Evolutionary conservation across 2,329 filamentous ascomycete genomes (phyloP).

Genomic region (Pyrenophora seminiperda): DNA sequence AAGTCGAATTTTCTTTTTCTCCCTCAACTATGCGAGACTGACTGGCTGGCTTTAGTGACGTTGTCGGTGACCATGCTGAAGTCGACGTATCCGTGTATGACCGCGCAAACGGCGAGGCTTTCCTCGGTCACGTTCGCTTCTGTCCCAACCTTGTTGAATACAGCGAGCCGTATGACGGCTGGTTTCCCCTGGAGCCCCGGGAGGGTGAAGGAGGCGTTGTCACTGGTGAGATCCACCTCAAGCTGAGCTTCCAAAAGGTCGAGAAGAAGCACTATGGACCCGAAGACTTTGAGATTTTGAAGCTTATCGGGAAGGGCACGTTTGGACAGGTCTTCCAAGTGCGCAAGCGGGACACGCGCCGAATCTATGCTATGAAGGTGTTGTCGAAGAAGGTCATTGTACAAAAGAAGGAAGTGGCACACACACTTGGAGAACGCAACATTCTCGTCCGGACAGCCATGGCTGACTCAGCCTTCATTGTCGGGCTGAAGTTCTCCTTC

Average conservation of each 20-base stretch:
- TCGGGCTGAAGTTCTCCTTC: conserved; percentile 97
- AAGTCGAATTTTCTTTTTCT: conserved; percentile 52
- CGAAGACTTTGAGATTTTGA: conserved; percentile 93
- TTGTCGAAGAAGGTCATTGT: conserved; percentile 99
- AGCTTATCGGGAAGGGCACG: conserved; percentile 96
- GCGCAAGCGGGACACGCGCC: conserved; percentile 91
- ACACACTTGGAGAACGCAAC: conserved; percentile 95
- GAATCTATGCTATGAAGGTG: conserved; percentile 99
- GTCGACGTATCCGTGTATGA: conserved; percentile 96
- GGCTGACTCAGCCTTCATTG: conserved; percentile 95
- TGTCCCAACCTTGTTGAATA: conserved; percentile 71
- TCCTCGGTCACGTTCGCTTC: conserved; percentile 87
- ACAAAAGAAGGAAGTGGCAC: conserved; percentile 98
- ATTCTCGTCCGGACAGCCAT: conserved; percentile 96
- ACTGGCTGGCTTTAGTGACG: conserved; percentile 67
- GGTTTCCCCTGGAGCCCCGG: conserved; percentile 81
- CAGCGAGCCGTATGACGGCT: conserved; percentile 75
- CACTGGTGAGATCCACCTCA: conserved; percentile 84
- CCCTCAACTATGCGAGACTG: conserved; percentile 18
- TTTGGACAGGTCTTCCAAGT: conserved; percentile 99
- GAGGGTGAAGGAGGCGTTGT: conserved; percentile 79
- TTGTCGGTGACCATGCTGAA: conserved; percentile 86
- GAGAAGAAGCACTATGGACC: conserved; percentile 87
- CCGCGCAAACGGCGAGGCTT: conserved; percentile 80
- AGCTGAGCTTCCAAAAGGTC: conserved; percentile 84